These are phyloP conservation scores for Cladosporium sp. DNA, from an alignment of 2,329 filamentous ascomycete species.

Conservation along the genomic window DNA sequence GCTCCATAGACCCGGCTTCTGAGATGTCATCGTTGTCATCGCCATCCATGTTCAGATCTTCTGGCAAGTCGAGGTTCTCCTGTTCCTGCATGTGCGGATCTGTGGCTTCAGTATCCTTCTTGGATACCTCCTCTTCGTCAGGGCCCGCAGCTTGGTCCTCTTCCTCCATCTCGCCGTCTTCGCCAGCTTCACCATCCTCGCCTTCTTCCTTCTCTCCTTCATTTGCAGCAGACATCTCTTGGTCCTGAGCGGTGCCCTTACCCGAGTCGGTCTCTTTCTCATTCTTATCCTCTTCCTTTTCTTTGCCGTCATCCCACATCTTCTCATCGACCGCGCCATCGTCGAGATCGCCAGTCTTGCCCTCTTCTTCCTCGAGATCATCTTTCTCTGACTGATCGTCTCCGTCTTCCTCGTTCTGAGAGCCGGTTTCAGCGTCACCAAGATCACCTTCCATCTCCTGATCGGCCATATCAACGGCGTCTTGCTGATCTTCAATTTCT, in stretches of 20 bases:
- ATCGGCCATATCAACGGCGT: conserved; percentile 87
- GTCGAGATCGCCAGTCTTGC: conserved; percentile 79
- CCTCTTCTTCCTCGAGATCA: conserved; percentile 63
- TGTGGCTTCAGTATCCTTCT: conserved; percentile 62
- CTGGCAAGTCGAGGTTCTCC: conserved; percentile 76
- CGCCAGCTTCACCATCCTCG: conserved; percentile 58
- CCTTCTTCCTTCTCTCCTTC: conserved; percentile 45
- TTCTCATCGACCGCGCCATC: conserved; percentile 77
- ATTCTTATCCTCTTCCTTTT: conserved; percentile 73
- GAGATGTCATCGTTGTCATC: conserved; percentile 44
- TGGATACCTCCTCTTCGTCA: conserved; percentile 59
- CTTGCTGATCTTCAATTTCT: conserved; percentile 74
- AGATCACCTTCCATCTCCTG: conserved; percentile 87
- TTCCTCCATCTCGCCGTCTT: conserved; percentile 54
- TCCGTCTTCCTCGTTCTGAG: conserved; percentile 63
- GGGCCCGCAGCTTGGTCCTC: conserved; percentile 30
- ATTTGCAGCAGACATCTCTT: conserved; percentile 43
- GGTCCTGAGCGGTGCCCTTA: conserved; percentile 45
- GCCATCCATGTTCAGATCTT: conserved; percentile 80
- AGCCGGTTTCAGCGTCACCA: conserved; percentile 53
- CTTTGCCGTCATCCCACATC: conserved; percentile 88
- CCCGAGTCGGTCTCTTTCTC: conserved; percentile 67
- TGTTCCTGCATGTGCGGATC: conserved; percentile 78
- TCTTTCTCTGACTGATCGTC: conserved; percentile 47
- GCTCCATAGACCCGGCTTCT: conserved; percentile 8